These are phyloP conservation scores for Plasmodium chabaudi DNA, from an alignment of 169 alveolate genomes.

Conservation along the genomic window DNA sequence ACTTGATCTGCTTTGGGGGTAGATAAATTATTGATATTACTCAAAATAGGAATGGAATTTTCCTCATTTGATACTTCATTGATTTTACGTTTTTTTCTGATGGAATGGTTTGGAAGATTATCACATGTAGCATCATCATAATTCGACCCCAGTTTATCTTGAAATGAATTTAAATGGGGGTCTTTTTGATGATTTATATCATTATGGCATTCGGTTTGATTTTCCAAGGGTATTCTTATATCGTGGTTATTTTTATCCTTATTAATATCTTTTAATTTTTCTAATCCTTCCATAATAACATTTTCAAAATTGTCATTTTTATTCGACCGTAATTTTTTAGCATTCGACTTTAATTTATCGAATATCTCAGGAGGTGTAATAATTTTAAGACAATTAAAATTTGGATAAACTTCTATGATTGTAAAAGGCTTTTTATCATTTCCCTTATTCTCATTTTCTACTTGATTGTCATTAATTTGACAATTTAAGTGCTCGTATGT, in stretches of 20 bases:
- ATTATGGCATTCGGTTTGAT: not conserved
- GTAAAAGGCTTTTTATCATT: not conserved
- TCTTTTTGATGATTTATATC: no score
- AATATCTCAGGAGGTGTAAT: constrained; percentile 14
- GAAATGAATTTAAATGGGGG: no score
- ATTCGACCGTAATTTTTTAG: constrained; percentile 35
- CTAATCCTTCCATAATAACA: constrained; percentile 13
- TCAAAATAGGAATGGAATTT: not conserved
- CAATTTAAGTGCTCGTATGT: no score
- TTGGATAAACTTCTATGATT: constrained; percentile 39
- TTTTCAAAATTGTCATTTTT: constrained; percentile 40
- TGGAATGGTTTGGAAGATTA: no score
- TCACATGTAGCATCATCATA: no score
- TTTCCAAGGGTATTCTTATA: not conserved
- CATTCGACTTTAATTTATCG: constrained; percentile 33
- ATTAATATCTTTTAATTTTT: not conserved
- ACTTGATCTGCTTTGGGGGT: no score
- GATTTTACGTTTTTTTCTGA: no score
- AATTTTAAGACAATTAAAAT: constrained; percentile 37
- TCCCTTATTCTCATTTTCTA: not conserved
- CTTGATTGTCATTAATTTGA: no score
- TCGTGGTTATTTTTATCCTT: constrained; percentile 2
- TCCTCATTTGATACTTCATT: no score
- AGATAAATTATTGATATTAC: not conserved
- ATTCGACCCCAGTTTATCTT: no score